These are phyloP conservation scores for Rhodocollybia butyracea DNA, from an alignment of 768 basidiomycete species.

Conservation along the genomic window DNA sequence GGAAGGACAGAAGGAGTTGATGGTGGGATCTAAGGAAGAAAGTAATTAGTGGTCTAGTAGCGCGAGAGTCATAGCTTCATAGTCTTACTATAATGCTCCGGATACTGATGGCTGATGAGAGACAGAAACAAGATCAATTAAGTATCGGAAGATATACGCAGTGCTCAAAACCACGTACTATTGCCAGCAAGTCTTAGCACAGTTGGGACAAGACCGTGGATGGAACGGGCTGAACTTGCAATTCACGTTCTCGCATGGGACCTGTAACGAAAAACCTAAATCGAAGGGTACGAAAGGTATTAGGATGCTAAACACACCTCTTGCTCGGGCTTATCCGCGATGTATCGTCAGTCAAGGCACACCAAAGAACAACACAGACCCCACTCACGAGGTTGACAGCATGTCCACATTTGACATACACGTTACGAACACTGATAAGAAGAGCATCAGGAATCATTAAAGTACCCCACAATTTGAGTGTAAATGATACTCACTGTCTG, in stretches of 20 bases:
- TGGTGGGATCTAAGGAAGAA: not conserved
- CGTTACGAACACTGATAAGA: constrained; percentile 7
- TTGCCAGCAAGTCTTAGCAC: constrained; percentile 6
- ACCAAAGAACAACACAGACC: not conserved
- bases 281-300: not conserved
- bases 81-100: constrained; percentile 7
- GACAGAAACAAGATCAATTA: not conserved
- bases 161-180: constrained; percentile 1
- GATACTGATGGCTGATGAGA: constrained; percentile 3
- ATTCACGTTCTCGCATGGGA: constrained; percentile 2
- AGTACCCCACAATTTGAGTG: not conserved
- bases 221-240: constrained; percentile 8
- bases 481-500: not conserved
- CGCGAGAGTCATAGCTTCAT: no score
- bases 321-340: constrained; percentile 4
- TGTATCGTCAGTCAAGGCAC: not conserved
- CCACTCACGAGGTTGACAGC: constrained; percentile 2
- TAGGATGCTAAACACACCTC: not conserved
- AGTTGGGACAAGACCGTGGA: constrained; percentile 4
- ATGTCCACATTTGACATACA: constrained; percentile 8
- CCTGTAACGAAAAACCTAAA: not conserved
- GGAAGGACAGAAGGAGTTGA: constrained; percentile 5
- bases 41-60: not conserved
- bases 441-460: not conserved
- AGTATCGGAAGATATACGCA: not conserved